These are phyloP conservation scores for Globisporangium splendens DNA, from an alignment of 352 stramenopile genomes.

Conservation along the genomic window DNA sequence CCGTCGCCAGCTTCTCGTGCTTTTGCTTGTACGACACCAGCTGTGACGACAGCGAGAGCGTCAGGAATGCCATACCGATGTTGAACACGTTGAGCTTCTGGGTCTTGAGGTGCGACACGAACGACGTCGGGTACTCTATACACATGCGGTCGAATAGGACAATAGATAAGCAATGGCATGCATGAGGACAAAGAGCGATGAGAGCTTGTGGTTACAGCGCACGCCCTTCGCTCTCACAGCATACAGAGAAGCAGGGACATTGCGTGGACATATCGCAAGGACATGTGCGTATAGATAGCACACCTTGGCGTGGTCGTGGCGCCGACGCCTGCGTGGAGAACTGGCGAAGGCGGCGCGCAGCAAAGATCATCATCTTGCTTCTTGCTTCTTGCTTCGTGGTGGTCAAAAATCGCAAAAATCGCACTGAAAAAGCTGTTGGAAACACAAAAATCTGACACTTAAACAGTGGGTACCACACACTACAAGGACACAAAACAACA, in stretches of 20 bases:
- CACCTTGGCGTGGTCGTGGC: constrained; percentile 33
- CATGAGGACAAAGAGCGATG: too few species aligned
- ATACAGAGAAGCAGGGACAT: too few species aligned
- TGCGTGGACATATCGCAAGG: too few species aligned
- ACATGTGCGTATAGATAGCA: not conserved
- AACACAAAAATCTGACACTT: not conserved
- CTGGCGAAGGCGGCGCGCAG: constrained; percentile 29
- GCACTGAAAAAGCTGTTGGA: not conserved
- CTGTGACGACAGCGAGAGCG: constrained; percentile 81
- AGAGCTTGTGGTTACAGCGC: not conserved
- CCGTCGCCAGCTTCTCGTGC: constrained; percentile 30
- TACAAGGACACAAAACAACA: not conserved
- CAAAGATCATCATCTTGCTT: constrained; percentile 20
- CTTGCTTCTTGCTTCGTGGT: constrained; percentile 9
- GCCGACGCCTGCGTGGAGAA: constrained; percentile 32
- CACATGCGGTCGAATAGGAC: not conserved
- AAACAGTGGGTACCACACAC: not conserved
- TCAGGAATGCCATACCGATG: constrained; percentile 79
- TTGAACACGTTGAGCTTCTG: constrained; percentile 87
- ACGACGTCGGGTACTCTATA: constrained; percentile 77
- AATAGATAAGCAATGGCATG: not conserved
- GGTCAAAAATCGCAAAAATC: constrained; percentile 5
- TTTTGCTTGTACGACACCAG: constrained; percentile 75
- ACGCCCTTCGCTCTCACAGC: too few species aligned
- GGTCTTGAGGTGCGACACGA: constrained; percentile 69